Evolutionary conservation across 2,329 filamentous ascomycete genomes (phyloP).

Genomic region (Penicillium sp.): DNA sequence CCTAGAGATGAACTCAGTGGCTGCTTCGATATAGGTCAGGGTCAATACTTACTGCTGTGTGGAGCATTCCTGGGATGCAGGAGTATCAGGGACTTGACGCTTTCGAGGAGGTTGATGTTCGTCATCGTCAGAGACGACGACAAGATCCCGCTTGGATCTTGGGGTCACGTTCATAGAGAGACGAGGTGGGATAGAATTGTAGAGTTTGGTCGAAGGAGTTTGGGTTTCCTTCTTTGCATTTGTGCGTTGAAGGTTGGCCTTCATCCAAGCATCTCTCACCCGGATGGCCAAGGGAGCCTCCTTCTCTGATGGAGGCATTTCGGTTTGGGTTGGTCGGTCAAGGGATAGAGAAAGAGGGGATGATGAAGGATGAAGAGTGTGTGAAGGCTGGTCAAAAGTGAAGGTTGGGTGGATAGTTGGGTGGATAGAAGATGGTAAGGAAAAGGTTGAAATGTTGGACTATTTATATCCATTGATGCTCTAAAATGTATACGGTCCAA

Average conservation of each 20-base stretch:
- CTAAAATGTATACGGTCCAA: background rate
- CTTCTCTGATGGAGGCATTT: background rate
- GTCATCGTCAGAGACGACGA: background rate
- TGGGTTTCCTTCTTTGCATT: background rate
- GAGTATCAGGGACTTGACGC: background rate
- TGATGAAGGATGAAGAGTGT: background rate
- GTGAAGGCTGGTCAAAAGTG: background rate
- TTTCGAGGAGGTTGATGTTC: background rate
- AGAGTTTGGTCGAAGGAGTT: background rate
- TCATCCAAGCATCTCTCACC: background rate
- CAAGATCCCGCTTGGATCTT: background rate
- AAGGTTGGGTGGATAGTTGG: too few species aligned
- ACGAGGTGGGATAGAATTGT: background rate
- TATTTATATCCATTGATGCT: slow-evolving; percentile 5
- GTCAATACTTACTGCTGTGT: background rate
- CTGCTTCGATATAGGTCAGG: background rate
- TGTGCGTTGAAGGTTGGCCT: background rate
- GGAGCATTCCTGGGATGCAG: background rate
- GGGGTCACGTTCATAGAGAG: background rate
- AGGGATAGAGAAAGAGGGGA: background rate
- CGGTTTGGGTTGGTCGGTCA: background rate
- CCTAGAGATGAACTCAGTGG: background rate
- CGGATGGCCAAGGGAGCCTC: background rate
- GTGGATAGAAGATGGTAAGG: too few species aligned
- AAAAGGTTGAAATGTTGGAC: background rate